These are phyloP conservation scores for Bremia lactucae DNA, from an alignment of 352 stramenopile genomes.

Conservation along the genomic window DNA sequence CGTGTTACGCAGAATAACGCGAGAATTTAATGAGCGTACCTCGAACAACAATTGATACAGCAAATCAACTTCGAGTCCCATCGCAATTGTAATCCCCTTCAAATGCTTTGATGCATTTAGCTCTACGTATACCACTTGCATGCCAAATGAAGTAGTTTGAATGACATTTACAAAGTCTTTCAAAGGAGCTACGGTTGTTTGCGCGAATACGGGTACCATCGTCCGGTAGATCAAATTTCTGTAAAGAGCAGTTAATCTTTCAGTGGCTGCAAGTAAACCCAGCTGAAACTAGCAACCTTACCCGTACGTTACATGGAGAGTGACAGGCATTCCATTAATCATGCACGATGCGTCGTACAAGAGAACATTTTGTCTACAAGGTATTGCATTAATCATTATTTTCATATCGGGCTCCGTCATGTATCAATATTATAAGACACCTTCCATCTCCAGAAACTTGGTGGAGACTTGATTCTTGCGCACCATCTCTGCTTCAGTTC, in stretches of 20 bases:
- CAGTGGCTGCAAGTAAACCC: background rate
- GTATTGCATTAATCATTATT: too few relatives aligned
- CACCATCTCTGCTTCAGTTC: constrained; percentile 26
- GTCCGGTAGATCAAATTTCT: constrained; percentile 63
- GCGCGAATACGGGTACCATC: constrained; percentile 66
- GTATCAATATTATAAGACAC: constrained; percentile 9
- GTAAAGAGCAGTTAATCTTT: background rate
- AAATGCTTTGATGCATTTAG: constrained; percentile 29
- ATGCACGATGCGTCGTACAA: constrained; percentile 75
- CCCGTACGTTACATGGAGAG: constrained; percentile 69
- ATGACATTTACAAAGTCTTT: constrained; percentile 38
- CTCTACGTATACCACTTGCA: constrained; percentile 48
- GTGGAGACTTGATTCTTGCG: constrained; percentile 38
- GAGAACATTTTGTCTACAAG: constrained; percentile 49
- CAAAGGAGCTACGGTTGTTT: constrained; percentile 53
- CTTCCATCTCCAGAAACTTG: constrained; percentile 14
- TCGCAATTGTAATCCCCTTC: constrained; percentile 60
- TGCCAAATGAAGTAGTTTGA: constrained; percentile 52
- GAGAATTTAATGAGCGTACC: constrained; percentile 14
- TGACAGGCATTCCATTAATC: constrained; percentile 55
- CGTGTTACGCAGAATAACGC: background rate
- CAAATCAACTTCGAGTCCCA: constrained; percentile 64
- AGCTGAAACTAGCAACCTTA: constrained; percentile 17
- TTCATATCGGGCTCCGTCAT: too few relatives aligned
- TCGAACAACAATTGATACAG: constrained; percentile 60